These are phyloP conservation scores for Hirschioporus abietinus DNA, from an alignment of 768 basidiomycete genomes.

Conservation along the genomic window DNA sequence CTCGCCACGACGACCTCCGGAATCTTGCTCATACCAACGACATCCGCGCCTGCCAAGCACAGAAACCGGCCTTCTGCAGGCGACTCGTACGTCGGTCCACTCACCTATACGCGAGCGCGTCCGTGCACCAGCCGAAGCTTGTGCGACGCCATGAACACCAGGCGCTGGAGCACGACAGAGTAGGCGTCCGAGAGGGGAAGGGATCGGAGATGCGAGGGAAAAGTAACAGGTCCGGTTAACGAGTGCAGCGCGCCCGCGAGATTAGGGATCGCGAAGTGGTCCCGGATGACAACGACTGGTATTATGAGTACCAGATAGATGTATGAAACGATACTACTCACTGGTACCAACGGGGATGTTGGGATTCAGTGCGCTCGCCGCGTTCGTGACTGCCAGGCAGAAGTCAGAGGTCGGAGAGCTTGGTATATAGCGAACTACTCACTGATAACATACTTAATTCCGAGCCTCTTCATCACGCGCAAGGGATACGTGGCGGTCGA, in stretches of 20 bases:
- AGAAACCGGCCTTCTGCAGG: constrained; percentile 82
- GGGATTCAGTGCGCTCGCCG: constrained; percentile 77
- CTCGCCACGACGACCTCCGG: constrained; percentile 82
- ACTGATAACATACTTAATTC: constrained; percentile 74
- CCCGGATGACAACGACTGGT: constrained; percentile 76
- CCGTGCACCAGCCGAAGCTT: constrained; percentile 45
- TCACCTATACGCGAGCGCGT: constrained; percentile 78
- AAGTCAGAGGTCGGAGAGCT: neutral
- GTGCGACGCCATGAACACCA: constrained; percentile 68
- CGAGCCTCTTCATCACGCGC: constrained; percentile 71
- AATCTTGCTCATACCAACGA: constrained; percentile 93
- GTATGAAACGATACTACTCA: constrained; percentile 28
- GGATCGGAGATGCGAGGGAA: constrained; percentile 63
- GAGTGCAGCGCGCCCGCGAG: constrained; percentile 71
- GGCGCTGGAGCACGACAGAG: constrained; percentile 59
- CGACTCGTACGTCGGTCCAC: constrained; percentile 86
- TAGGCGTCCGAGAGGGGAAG: constrained; percentile 83
- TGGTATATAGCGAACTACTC: constrained; percentile 21
- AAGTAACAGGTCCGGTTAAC: constrained; percentile 64
- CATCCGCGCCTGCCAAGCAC: constrained; percentile 69
- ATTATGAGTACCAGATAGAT: neutral
- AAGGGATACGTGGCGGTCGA: constrained; percentile 69
- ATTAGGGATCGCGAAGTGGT: constrained; percentile 79
- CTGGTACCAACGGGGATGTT: constrained; percentile 74
- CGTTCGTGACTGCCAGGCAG: constrained; percentile 68